These are phyloP conservation scores for Verticillium dahliae DNA, from an alignment of 2,329 filamentous ascomycete genomes.

Conservation along the genomic window DNA sequence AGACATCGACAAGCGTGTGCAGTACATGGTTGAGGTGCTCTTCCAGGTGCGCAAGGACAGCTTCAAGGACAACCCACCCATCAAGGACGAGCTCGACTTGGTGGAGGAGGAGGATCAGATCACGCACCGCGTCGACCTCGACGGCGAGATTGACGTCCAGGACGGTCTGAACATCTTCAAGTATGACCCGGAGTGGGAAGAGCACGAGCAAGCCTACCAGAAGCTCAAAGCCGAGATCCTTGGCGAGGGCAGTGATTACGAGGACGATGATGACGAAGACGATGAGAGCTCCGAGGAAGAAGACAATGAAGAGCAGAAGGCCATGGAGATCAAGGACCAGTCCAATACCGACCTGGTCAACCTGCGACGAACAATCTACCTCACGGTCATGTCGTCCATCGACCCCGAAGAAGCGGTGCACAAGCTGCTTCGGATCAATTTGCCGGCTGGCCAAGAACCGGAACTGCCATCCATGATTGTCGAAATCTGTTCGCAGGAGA, in stretches of 20 bases:
- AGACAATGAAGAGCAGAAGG: slow-evolving; percentile 71
- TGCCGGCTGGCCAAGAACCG: slow-evolving; percentile 78
- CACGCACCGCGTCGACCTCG: slow-evolving; percentile 76
- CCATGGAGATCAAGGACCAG: slow-evolving; percentile 95
- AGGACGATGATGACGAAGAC: slow-evolving; percentile 59
- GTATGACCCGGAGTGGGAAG: slow-evolving; percentile 81
- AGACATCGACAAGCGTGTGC: slow-evolving; percentile 95
- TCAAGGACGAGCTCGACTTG: slow-evolving; percentile 88
- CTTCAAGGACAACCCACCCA: slow-evolving; percentile 88
- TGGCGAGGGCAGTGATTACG: slow-evolving; percentile 83
- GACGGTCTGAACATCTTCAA: slow-evolving; percentile 95
- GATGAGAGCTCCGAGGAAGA: slow-evolving; percentile 67
- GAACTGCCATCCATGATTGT: slow-evolving; percentile 96
- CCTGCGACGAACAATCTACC: slow-evolving; percentile 86
- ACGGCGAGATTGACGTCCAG: slow-evolving; percentile 78
- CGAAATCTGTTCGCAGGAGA: slow-evolving; percentile 93
- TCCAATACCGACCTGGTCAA: slow-evolving; percentile 95
- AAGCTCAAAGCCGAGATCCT: slow-evolving; percentile 89
- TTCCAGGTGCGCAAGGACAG: slow-evolving; percentile 95
- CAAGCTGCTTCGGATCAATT: slow-evolving; percentile 90
- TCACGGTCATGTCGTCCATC: slow-evolving; percentile 95
- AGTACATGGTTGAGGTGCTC: slow-evolving; percentile 97
- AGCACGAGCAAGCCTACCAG: slow-evolving; percentile 84
- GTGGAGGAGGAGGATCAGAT: slow-evolving; percentile 98
- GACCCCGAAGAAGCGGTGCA: slow-evolving; percentile 96